These are phyloP conservation scores for Aspergillus sp. DNA, from an alignment of 2,329 filamentous ascomycete species.

Conservation along the genomic window DNA sequence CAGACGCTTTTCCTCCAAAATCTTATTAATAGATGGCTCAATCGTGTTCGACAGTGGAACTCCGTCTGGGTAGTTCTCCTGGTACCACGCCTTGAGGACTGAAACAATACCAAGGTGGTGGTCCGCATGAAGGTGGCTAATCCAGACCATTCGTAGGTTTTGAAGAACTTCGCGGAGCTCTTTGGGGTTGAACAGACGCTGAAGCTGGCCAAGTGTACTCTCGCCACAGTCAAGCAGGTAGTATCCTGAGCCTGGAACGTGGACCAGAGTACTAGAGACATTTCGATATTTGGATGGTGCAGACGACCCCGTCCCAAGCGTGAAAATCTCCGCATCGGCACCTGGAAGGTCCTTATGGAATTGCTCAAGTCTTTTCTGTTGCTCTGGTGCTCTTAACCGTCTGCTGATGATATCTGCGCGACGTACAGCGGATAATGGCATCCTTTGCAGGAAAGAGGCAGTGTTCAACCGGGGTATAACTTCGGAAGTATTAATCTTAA, in stretches of 20 bases:
- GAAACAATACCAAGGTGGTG: conserved; percentile 86
- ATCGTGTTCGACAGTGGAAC: conserved; percentile 41
- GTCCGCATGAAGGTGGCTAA: conserved; percentile 94
- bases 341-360: conserved; percentile 67
- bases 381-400: conserved; percentile 28
- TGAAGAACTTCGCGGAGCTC: conserved; percentile 70
- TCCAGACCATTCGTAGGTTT: conserved; percentile 80
- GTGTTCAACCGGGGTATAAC: conserved; percentile 30
- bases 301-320: conserved; percentile 88
- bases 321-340: conserved; percentile 76
- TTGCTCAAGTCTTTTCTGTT: conserved; percentile 38
- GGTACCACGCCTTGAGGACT: conserved; percentile 79
- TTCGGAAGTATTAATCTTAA: conserved; percentile 33
- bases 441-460: conserved; percentile 17
- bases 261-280: conserved; percentile 82
- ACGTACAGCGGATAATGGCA: conserved; percentile 32
- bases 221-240: conserved; percentile 92
- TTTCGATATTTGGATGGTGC: conserved; percentile 92
- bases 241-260: conserved; percentile 80
- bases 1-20: conserved; percentile 48
- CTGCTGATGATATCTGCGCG: conserved; percentile 28
- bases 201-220: conserved; percentile 84
- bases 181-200: conserved; percentile 66
- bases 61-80: conserved; percentile 50
- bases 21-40: conserved; percentile 35